Percentiles rank a stretch among this genome's conserved stretches.
These are phyloP conservation scores for Delphinella strobiligena DNA, from an alignment of 2,329 filamentous ascomycete species.

Conservation along the genomic window DNA sequence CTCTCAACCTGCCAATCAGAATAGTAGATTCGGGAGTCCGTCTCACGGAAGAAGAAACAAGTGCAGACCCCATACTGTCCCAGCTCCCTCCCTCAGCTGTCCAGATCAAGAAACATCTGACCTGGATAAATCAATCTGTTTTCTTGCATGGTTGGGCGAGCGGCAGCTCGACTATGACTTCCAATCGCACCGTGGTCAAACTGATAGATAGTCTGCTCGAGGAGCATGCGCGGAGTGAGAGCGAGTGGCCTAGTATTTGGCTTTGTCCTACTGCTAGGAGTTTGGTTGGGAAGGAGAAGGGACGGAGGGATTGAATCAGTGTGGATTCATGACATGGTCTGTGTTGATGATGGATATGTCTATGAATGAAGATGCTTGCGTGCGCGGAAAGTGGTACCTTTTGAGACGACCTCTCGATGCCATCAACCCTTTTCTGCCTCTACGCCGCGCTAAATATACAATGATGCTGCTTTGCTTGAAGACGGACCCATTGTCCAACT, in stretches of 20 bases:
- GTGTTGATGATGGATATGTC: too few species aligned
- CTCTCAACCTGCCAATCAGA: constrained; percentile 50
- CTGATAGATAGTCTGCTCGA: constrained; percentile 51
- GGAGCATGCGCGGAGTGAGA: constrained; percentile 35
- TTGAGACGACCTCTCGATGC: too few species aligned
- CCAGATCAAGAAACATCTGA: constrained; percentile 37
- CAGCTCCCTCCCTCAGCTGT: constrained; percentile 33
- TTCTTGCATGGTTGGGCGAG: constrained; percentile 61
- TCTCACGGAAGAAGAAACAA: constrained; percentile 9
- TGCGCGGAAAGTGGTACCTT: too few species aligned
- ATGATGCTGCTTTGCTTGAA: too few species aligned
- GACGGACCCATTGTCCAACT: too few species aligned
- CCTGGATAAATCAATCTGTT: constrained; percentile 55
- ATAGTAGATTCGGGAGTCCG: constrained; percentile 35
- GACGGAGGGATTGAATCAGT: too few species aligned
- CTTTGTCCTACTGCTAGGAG: constrained; percentile 52
- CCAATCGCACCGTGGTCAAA: constrained; percentile 55
- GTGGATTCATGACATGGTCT: too few species aligned
- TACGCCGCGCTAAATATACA: too few species aligned
- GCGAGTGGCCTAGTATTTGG: constrained; percentile 49
- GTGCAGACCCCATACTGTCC: not conserved
- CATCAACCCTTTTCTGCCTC: too few species aligned
- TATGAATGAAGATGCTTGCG: too few species aligned
- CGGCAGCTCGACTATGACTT: constrained; percentile 54
- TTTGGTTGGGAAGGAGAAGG: constrained; percentile 54